Base-by-base conservation (phyloP, 148 eudicot species). In the Camellia japonica region DNA sequence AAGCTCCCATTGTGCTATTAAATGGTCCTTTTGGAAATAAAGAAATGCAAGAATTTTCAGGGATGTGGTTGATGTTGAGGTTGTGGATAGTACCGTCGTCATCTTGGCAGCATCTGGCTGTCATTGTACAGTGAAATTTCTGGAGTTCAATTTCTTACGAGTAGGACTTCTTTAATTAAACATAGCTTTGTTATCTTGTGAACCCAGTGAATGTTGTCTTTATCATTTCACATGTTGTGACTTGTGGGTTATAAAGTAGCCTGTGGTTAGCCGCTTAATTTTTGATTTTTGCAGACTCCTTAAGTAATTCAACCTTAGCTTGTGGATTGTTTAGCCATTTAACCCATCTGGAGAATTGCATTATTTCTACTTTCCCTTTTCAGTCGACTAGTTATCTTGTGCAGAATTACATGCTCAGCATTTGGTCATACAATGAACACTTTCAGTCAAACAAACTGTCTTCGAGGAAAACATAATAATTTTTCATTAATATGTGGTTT, bases 281-380 rank as follows among this genome's bases (percentile, higher is more conserved):
- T 67, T 6, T 77, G 60, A 77, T 47, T 51, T 67, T 6, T 77
- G 60, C 60, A 65, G 44, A 23, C 79, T 16, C n/a, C 30, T 46
- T 44, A 68, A 42, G 51, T n/a, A 43, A 43, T 63, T 76, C 9
- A 8, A 63, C 46, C 49, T 63, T 76, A 12, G 67, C 52, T 4
- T 60, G 52, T 3, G 69, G 68, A n/a, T 76, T 60, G 67, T 46
- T 77, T 19, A 65, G 46, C 71, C 49, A 19, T 20, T 51, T 46
- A 3, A 23, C 16, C 4, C 20, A 47, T 49, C 0, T 61, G 68
- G 69, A 75, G 68, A 74, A 44, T 76, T n/a, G 38, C 62, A 77
- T 14, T 15, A 9, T 70, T 2, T 49, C 30, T n/a, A 47, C 14
- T 7, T 70, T 18, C 8, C 13, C 52, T 44, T 76, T 19, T 63